Base-by-base conservation (phyloP, 805 yeast genomes). In the Kregervanrija delftensis region DNA sequence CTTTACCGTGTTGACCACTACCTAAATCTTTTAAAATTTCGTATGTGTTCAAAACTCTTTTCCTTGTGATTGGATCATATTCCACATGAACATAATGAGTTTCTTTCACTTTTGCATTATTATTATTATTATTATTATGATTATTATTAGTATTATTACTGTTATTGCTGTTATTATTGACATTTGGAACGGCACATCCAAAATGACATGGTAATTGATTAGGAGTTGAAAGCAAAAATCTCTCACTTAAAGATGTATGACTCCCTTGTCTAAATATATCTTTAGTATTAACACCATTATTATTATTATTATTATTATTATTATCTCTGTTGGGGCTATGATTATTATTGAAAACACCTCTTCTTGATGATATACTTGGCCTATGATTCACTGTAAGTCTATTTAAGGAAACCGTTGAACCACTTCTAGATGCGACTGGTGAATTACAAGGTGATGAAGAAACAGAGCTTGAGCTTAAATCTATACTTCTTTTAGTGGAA, bases 1-100 rank as follows among this genome's bases (percentile, higher is more conserved):
- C 99, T 62, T 88, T 91, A n/a, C 99, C 98, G 65, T 91, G 98
- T 62, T 90, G 96, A n/a, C 99, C 99, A 33, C 86, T 73, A 10
- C 99, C 99, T 30, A 93, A 71, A 65, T 90, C 97, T 22, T 76
- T 72, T 30, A 89, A 65, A 33, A 93, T 86, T 63, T 93, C 99
- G 60, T 90, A 93, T 0, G 95, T 81, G 65, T 93, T 93, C 49
- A 93, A 71, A 33, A 83, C 79, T 59, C 90, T 86, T 41, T 93
- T 77, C 49, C 83, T 81, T 1, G 83, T 79, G 4, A 84, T 75
- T 0, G 98, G 97, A 62, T 93, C 96, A 65, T 87, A 89, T 54
- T 90, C 96, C 34, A 91, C 74, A 33, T 74, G 77, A 12, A 93
- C 86, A 47, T 76, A 76, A 47, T 76, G 81, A 1, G 96, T 90